Base-by-base conservation (phyloP, 1,284 basidiomycete species). In the Leucocoprinus gongylophorus region DNA sequence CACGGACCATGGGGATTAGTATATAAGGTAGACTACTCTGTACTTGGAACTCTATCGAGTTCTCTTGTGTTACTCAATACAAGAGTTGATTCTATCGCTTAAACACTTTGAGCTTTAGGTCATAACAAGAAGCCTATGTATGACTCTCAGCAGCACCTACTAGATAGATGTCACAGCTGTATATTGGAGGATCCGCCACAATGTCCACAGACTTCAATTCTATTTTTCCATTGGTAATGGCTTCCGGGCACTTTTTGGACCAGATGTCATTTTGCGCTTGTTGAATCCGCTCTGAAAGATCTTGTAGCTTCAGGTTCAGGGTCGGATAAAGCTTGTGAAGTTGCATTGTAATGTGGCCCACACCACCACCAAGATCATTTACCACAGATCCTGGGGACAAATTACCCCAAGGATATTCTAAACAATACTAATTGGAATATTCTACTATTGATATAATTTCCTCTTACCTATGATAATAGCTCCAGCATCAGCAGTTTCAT, bases 291-390 rank as follows among this genome's bases (percentile, higher is more conserved):
- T 65, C 64, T 0, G 69, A 69, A 8, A 71, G 57, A 54, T 81
- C 79, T 59, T 80, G 78, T 3, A 78, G 50, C 3, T 69, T 61
- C 15, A 76, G 57, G 26, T 66, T 67, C 17, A 81, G 55, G 13
- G 72, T 64, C 0, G 75, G 71, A 44, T 71, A 65, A 7, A 58
- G 58, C 54, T 67, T 71, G 0, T 68, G 59, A 4, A 81, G 65
- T 17, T 67, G 64, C 15, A 78, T 62, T 3, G 71, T 64, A 17
- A 75, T 61, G 15, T 67, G 59, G 0, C 79, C 78, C 23, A 71
- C 60, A 1, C 77, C 72, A 0, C 73, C 69, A 2, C 75, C 78
- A 8, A 81, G 64, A 58, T 81, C 79, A 33, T 72, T 74, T 8
- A 81, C 56, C 0, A 65, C 67, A 0, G 71, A 63, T 10, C 63